phyloP scores from a whole-genome alignment of 2,329 filamentous ascomycete genomes.

The Taxawa tesnikishii region DNA sequence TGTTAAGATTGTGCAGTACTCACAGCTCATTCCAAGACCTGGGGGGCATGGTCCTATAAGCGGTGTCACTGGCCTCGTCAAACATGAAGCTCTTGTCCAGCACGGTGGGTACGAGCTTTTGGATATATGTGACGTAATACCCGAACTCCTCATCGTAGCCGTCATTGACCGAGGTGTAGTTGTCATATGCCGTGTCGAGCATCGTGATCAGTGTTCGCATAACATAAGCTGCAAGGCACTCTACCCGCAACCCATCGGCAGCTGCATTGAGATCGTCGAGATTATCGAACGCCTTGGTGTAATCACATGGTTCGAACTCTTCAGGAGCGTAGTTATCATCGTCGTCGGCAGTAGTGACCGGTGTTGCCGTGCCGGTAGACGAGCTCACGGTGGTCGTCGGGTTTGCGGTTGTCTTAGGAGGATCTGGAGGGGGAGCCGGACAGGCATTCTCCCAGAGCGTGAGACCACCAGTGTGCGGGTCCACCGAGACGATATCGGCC shows the following conservation, averaged over 20 bases:
- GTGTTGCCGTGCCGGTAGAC: too few relatives aligned
- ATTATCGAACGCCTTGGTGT: slow-evolving; percentile 1
- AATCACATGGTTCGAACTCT: slow-evolving; percentile 1
- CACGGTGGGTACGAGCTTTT: slow-evolving; percentile 2
- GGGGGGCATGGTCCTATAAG: not conserved
- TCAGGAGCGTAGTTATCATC: slow-evolving; percentile 1
- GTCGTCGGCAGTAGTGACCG: slow-evolving; percentile 1
- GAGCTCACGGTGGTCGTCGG: too few relatives aligned
- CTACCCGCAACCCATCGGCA: slow-evolving; percentile 2
- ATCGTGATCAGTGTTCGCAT: slow-evolving; percentile 4
- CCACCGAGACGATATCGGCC: too few relatives aligned
- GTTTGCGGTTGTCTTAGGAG: too few relatives aligned
- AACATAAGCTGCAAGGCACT: slow-evolving; percentile 3
- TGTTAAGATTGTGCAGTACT: slow-evolving; percentile 2
- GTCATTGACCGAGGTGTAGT: slow-evolving; percentile 5
- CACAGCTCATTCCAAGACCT: slow-evolving; percentile 3
- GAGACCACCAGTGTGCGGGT: too few relatives aligned
- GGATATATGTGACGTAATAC: slow-evolving; percentile 4
- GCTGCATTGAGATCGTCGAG: slow-evolving; percentile 4
- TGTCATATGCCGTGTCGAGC: slow-evolving; percentile 2
- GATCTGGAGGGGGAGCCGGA: slow-evolving; percentile 1
- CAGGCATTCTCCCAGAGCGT: too few relatives aligned
- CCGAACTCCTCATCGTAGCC: slow-evolving; percentile 5
- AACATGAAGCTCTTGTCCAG: slow-evolving; percentile 6
- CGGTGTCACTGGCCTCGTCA: not conserved